phyloP scores from a whole-genome alignment of 805 yeast species.

The Candida maltosa region DNA sequence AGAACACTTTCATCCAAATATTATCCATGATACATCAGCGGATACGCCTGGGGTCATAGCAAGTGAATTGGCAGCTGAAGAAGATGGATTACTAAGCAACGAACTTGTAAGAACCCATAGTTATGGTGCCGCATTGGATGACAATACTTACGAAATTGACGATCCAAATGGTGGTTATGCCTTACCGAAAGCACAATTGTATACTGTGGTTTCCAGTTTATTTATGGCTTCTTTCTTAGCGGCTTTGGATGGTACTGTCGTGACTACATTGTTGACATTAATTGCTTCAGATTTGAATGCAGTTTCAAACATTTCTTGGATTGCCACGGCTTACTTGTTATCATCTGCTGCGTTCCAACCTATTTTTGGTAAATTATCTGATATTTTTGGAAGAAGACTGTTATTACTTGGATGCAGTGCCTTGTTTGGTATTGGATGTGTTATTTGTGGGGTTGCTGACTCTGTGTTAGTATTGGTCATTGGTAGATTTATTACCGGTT shows the following conservation, averaged over 20 bases:
- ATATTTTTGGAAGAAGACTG: constrained; percentile 65
- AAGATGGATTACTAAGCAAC: constrained; percentile 16
- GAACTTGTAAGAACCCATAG: constrained; percentile 9
- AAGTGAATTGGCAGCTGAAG: constrained; percentile 35
- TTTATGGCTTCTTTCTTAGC: constrained; percentile 50
- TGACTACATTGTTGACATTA: constrained; percentile 60
- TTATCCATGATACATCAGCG: constrained; percentile 28
- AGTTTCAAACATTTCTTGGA: constrained; percentile 64
- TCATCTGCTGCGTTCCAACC: constrained; percentile 76
- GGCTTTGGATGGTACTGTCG: constrained; percentile 66
- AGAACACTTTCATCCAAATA: constrained; percentile 9
- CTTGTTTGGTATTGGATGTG: constrained; percentile 53
- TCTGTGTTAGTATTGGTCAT: constrained; percentile 46
- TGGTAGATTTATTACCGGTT: constrained; percentile 74
- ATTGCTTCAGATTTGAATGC: constrained; percentile 70
- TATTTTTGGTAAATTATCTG: constrained; percentile 65
- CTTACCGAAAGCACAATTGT: constrained; percentile 27
- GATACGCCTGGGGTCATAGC: constrained; percentile 33
- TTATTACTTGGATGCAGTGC: constrained; percentile 49
- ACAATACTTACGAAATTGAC: constrained; percentile 6
- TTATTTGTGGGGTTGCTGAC: constrained; percentile 50
- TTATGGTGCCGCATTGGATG: constrained; percentile 15
- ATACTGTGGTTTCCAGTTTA: constrained; percentile 25
- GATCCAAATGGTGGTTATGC: constrained; percentile 22
- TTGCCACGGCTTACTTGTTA: constrained; percentile 66